Conservation (phyloP, 2,329 filamentous ascomycete species). For the Chaetomiaceae sp. region DNA sequence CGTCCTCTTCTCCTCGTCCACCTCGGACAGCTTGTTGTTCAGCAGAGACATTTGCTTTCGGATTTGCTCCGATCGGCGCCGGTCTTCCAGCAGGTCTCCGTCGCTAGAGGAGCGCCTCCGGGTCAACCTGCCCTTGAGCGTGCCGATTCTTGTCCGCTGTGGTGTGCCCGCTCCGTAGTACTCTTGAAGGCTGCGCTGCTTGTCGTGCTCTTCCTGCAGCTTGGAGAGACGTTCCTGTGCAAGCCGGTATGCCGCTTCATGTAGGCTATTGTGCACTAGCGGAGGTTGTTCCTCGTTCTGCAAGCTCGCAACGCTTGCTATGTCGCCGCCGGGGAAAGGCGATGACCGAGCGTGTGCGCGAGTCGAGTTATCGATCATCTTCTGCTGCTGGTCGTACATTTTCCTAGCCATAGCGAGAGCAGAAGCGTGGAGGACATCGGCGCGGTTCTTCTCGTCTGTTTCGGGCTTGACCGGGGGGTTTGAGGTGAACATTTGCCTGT, state of each 20-base stretch:
- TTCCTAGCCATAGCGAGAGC: constrained; percentile 85
- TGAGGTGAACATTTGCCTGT: constrained; percentile 72
- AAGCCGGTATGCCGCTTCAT: constrained; percentile 81
- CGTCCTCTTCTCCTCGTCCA: constrained; percentile 69
- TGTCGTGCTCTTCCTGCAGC: constrained; percentile 66
- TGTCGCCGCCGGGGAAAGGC: constrained; percentile 20
- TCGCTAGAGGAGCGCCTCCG: constrained; percentile 66
- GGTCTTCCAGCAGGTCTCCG: constrained; percentile 56
- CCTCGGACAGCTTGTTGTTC: constrained; percentile 60
- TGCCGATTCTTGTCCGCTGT: constrained; percentile 41
- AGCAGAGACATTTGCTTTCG: constrained; percentile 76
- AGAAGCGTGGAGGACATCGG: constrained; percentile 72
- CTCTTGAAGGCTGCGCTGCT: constrained; percentile 61
- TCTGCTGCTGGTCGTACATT: constrained; percentile 72
- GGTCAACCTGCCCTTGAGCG: constrained; percentile 48
- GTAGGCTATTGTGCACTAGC: constrained; percentile 60
- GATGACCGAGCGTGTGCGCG: constrained; percentile 34
- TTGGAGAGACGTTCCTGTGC: constrained; percentile 79
- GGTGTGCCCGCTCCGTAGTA: constrained; percentile 61
- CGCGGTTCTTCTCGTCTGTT: constrained; percentile 66
- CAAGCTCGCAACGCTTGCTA: not conserved
- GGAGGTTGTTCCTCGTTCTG: constrained; percentile 34
- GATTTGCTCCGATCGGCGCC: constrained; percentile 66
- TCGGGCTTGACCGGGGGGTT: constrained; percentile 68
- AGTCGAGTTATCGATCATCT: constrained; percentile 51